These are phyloP conservation scores for Tolypocladium pustulatum DNA, from an alignment of 2,329 filamentous ascomycete species.

Conservation along the genomic window DNA sequence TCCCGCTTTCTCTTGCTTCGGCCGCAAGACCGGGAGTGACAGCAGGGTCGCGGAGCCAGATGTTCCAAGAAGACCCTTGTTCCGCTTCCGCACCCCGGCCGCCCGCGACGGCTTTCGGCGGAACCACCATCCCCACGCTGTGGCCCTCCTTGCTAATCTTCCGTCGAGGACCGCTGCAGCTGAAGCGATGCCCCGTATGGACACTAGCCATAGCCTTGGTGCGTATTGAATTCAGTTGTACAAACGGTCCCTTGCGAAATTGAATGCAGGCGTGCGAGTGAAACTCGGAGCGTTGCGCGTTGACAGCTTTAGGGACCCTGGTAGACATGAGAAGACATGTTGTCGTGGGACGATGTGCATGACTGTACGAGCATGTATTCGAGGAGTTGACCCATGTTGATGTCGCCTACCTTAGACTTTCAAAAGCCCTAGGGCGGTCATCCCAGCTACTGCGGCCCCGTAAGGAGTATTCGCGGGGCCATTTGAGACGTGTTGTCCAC, in stretches of 20 bases:
- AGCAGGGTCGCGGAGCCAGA: not conserved
- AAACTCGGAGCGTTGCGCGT: not conserved
- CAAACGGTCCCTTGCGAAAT: not conserved
- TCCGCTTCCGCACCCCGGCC: not conserved
- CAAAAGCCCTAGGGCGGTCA: not conserved
- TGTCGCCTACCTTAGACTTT: not conserved
- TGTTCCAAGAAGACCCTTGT: not conserved
- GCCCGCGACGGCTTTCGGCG: not conserved
- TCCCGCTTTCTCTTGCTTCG: not conserved
- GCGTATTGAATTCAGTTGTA: not conserved
- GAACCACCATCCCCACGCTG: not conserved
- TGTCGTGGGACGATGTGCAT: not conserved
- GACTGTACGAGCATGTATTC: not conserved
- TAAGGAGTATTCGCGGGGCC: not conserved
- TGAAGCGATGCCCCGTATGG: not conserved
- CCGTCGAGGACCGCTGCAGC: not conserved
- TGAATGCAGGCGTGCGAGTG: not conserved
- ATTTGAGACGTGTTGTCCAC: not conserved
- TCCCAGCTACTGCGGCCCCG: not conserved
- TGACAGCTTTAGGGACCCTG: not conserved
- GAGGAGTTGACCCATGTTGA: not conserved
- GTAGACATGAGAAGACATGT: not conserved
- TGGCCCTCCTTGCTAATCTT: not conserved
- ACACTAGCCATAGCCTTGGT: not conserved
- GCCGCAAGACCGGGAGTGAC: not conserved